A percentile compares a stretch with the other conserved stretches of the same genome.
These are phyloP conservation scores for Barnettozyma californica DNA, from an alignment of 805 yeast genomes.

Conservation along the genomic window DNA sequence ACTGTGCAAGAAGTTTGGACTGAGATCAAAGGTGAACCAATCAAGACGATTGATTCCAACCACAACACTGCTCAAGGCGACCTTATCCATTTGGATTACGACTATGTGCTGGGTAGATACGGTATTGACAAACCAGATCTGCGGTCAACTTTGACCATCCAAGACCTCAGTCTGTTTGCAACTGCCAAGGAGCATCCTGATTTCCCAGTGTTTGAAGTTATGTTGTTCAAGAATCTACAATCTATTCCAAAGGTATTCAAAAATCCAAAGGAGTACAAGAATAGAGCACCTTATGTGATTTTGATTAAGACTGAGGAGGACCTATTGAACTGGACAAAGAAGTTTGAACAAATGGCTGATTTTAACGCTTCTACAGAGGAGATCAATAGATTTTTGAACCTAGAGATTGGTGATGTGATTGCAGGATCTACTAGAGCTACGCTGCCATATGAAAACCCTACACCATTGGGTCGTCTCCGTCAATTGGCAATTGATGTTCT, in stretches of 20 bases:
- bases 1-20: slow-evolving; percentile 55
- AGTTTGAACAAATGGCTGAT: slow-evolving; percentile 27
- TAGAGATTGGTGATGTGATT: slow-evolving; percentile 65
- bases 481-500: slow-evolving; percentile 59
- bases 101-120: slow-evolving; percentile 61
- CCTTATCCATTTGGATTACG: slow-evolving; percentile 51
- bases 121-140: slow-evolving; percentile 97
- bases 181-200: slow-evolving; percentile 31
- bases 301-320: slow-evolving; percentile 42
- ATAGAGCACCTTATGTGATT: slow-evolving; percentile 53
- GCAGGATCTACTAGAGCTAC: slow-evolving; percentile 73
- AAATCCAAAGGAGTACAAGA: slow-evolving; percentile 41
- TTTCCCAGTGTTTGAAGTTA: slow-evolving; percentile 71
- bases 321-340: slow-evolving; percentile 38
- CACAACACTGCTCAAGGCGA: slow-evolving; percentile 12
- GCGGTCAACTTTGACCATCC: slow-evolving; percentile 46
- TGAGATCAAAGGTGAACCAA: slow-evolving; percentile 31
- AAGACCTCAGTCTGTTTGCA: slow-evolving; percentile 19
- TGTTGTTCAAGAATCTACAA: slow-evolving; percentile 40
- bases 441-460: slow-evolving; percentile 83
- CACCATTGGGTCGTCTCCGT: slow-evolving; percentile 85
- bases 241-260: slow-evolving; percentile 33
- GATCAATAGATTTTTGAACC: slow-evolving; percentile 26
- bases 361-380: slow-evolving; percentile 22
- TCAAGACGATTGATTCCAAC: slow-evolving; percentile 23